Evolutionary conservation across 257 asterid species (phyloP).

Genomic region (Penstemon eatonii): DNA sequence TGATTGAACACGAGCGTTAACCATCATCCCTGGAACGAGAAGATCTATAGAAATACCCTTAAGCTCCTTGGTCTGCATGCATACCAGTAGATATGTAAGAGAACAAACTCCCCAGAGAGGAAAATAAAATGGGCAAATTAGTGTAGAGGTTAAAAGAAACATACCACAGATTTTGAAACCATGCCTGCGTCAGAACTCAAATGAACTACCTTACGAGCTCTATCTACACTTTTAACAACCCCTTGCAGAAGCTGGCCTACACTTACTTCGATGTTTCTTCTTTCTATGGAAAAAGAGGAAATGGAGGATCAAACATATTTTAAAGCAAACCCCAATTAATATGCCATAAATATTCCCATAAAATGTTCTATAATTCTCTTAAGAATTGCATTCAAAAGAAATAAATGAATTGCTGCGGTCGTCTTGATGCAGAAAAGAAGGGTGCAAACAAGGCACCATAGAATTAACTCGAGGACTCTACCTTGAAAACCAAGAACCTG

Average conservation of each 20-base stretch:
- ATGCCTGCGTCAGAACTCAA: slow-evolving; percentile 65
- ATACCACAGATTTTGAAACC: slow-evolving; percentile 80
- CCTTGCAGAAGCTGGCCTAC: slow-evolving; percentile 77
- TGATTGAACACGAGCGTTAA: slow-evolving; percentile 83
- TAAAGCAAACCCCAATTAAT: slow-evolving; percentile 12
- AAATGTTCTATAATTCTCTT: background rate
- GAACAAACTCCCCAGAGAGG: slow-evolving; percentile 15
- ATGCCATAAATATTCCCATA: background rate
- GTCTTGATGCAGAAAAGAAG: slow-evolving; percentile 13
- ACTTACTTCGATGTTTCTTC: slow-evolving; percentile 42
- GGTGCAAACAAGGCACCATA: background rate
- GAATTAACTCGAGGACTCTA: slow-evolving; percentile 14
- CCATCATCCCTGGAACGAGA: slow-evolving; percentile 99
- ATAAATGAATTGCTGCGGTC: slow-evolving; percentile 6
- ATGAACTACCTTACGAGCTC: slow-evolving; percentile 71
- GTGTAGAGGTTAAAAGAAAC: slow-evolving; percentile 27
- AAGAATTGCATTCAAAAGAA: background rate
- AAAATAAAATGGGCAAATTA: background rate
- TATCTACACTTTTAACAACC: slow-evolving; percentile 73
- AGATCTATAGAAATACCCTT: slow-evolving; percentile 93
- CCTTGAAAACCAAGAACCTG: slow-evolving; percentile 1
- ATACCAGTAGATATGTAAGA: slow-evolving; percentile 32
- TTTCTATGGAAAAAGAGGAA: slow-evolving; percentile 41
- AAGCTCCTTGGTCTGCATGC: slow-evolving; percentile 81
- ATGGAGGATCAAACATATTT: slow-evolving; percentile 8